Evolutionary conservation across 192 early-diverging fungal genomes (phyloP).

Genomic region (Kickxella alabastrina): DNA sequence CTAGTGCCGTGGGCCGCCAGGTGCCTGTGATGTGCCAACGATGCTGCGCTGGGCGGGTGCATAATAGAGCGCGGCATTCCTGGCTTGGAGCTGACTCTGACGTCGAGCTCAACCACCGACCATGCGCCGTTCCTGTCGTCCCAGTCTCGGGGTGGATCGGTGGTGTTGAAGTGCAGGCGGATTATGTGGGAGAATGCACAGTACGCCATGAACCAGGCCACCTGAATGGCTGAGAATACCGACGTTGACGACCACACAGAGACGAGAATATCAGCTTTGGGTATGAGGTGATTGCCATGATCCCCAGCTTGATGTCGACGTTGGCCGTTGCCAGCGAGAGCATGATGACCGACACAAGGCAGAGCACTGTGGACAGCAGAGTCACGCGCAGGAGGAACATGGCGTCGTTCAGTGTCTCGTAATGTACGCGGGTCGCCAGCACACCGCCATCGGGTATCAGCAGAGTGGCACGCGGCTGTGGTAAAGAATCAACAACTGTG

Average conservation of each 20-base stretch:
- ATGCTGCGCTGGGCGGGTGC: too few species aligned
- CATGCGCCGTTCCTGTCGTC: constrained; percentile 51
- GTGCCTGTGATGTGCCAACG: too few species aligned
- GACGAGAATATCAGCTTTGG: constrained; percentile 47
- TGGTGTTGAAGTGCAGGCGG: constrained; percentile 41
- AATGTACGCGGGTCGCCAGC: constrained; percentile 45
- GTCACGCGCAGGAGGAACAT: constrained; percentile 42
- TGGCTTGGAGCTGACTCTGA: constrained; percentile 20
- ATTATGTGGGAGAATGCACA: constrained; percentile 47
- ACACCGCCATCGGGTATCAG: constrained; percentile 44
- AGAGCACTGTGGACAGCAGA: constrained; percentile 24
- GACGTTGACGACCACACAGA: constrained; percentile 45
- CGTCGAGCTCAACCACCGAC: constrained; percentile 45
- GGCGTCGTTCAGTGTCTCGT: constrained; percentile 50
- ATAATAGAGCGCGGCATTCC: neutral
- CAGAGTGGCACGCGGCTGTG: constrained; percentile 36
- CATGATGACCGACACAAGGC: constrained; percentile 28
- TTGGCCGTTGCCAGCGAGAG: constrained; percentile 44
- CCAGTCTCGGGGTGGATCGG: constrained; percentile 50
- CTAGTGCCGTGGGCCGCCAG: too few species aligned
- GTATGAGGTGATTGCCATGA: constrained; percentile 34
- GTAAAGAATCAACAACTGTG: constrained; percentile 2
- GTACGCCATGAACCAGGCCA: constrained; percentile 45
- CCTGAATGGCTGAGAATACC: constrained; percentile 47
- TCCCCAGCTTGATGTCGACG: constrained; percentile 38